A percentile compares a stretch with the other conserved stretches of the same genome.
These are phyloP conservation scores for Microdochium paspali DNA, from an alignment of 2,329 filamentous ascomycete genomes.

Conservation along the genomic window DNA sequence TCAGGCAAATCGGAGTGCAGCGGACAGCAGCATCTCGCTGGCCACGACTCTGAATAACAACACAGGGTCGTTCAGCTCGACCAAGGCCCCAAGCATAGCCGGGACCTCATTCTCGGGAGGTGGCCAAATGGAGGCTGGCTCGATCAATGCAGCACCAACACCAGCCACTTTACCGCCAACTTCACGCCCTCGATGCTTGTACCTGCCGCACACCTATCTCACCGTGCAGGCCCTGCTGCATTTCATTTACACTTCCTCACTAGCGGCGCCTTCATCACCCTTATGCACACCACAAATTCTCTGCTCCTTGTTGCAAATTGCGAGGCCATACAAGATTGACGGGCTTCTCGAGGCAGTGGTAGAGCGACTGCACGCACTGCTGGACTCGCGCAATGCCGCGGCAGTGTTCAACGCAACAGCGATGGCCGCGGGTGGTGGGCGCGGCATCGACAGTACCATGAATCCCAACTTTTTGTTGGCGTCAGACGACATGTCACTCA, in stretches of 20 bases:
- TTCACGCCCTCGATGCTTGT: slow-evolving; percentile 74
- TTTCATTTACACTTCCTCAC: slow-evolving; percentile 85
- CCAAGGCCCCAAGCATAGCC: slow-evolving; percentile 32
- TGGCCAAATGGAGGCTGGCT: slow-evolving; percentile 29
- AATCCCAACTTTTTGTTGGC: slow-evolving; percentile 55
- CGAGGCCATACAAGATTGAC: slow-evolving; percentile 86
- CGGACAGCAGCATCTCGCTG: slow-evolving; percentile 37
- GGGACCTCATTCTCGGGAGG: slow-evolving; percentile 33
- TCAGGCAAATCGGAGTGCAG: slow-evolving; percentile 45
- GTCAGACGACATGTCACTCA: slow-evolving; percentile 24
- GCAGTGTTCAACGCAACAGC: slow-evolving; percentile 97
- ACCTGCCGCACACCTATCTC: slow-evolving; percentile 83
- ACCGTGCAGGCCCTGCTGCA: slow-evolving; percentile 86
- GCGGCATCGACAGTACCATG: slow-evolving; percentile 61
- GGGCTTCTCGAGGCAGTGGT: slow-evolving; percentile 88
- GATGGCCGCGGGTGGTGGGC: slow-evolving; percentile 91
- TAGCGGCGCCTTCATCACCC: slow-evolving; percentile 65
- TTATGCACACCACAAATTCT: slow-evolving; percentile 92
- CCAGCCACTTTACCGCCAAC: slow-evolving; percentile 47
- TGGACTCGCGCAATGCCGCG: slow-evolving; percentile 89
- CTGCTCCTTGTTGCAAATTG: slow-evolving; percentile 88
- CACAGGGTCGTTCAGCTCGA: slow-evolving; percentile 23
- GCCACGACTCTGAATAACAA: slow-evolving; percentile 27
- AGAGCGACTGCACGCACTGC: slow-evolving; percentile 76
- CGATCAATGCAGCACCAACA: slow-evolving; percentile 47